Base-by-base conservation (phyloP, 2,329 filamentous ascomycete genomes). In the Colletotrichum cuscutae region DNA sequence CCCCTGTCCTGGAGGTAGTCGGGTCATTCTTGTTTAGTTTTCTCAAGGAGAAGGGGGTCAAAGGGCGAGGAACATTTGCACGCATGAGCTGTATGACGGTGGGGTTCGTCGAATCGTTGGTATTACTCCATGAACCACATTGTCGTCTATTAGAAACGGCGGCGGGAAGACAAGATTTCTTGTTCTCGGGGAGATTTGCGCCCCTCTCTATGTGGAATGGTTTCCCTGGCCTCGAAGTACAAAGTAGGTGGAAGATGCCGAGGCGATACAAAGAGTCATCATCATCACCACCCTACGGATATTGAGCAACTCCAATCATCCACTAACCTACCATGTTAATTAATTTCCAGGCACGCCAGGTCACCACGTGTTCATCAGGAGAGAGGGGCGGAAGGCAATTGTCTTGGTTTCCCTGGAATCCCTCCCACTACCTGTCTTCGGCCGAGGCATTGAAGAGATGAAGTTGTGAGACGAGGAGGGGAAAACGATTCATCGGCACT, bases 381-480 rank as follows among this genome's bases (percentile, higher is more conserved):
- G 30, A 35, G 32, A 19, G 49, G 5, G n/a, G 12, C 11, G 35
- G 35, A 37, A 37, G 12, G 5, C 0, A 19, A 42, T 35, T 30
- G 22, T 22, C 24, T 52, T 15, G 22, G 24, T 26, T 11, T 46
- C 24, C 30, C 37, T 42, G 37, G 5, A 26, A 13, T 28, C 15
- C 9, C 49, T 65, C 13, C 30, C 28, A 32, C 22, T 42, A 13
- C 46, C 22, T 22, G 13, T 30, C 49, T n/a, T 19, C 24, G 49
- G 62, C 62, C 49, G 62, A 65, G 49, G 49, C 62, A 65, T 65
- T 65, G 62, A 57, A 42, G 35, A 57, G 22, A 57, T 12, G 52
- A 46, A 30, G 37, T 19, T 46, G 32, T 28, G 62, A 65, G 62
- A 57, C 32, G 22, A 65, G 24, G 52, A 22, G 22, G 42, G 52